Evolutionary conservation across 331 rosid species (phyloP).

Genomic region (Telfairia occidentalis): DNA sequence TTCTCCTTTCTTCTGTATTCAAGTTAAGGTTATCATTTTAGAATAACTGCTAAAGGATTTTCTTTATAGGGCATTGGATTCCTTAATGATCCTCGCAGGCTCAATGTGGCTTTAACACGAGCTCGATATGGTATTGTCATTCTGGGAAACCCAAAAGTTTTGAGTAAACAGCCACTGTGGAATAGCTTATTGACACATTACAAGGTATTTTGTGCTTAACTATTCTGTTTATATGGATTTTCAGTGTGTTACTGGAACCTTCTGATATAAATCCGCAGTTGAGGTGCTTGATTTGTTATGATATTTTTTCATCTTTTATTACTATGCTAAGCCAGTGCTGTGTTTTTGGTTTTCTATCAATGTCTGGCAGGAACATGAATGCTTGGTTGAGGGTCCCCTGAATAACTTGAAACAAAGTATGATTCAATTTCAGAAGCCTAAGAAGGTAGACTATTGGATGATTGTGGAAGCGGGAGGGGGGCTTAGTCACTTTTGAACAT

Average conservation of each 20-base stretch:
- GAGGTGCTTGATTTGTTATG: not conserved
- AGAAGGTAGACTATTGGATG: conserved; percentile 45
- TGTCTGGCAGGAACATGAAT: conserved; percentile 68
- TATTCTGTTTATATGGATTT: not conserved
- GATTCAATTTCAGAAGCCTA: conserved; percentile 99
- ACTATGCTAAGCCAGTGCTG: not conserved
- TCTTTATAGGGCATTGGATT: conserved; percentile 85
- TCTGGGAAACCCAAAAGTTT: conserved; percentile 95
- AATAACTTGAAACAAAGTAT: conserved; percentile 96
- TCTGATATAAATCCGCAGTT: not conserved
- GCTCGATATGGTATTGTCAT: conserved; percentile 98
- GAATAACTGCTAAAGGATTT: conserved; percentile 17
- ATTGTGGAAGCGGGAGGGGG: not conserved
- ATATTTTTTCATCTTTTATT: not conserved
- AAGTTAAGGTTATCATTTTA: conserved; percentile 2
- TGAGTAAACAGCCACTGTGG: conserved; percentile 97
- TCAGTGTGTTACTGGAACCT: not conserved
- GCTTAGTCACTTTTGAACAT: not conserved
- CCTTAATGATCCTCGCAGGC: conserved; percentile 94
- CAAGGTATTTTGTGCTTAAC: conserved; percentile 48
- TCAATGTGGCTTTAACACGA: conserved; percentile 93
- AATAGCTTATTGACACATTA: conserved; percentile 91
- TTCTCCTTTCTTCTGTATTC: not conserved
- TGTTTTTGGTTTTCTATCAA: not conserved
- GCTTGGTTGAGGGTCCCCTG: conserved; percentile 97